phyloP scores from a whole-genome alignment of 345 rosid genomes.

The Dipteronia sinensis region DNA sequence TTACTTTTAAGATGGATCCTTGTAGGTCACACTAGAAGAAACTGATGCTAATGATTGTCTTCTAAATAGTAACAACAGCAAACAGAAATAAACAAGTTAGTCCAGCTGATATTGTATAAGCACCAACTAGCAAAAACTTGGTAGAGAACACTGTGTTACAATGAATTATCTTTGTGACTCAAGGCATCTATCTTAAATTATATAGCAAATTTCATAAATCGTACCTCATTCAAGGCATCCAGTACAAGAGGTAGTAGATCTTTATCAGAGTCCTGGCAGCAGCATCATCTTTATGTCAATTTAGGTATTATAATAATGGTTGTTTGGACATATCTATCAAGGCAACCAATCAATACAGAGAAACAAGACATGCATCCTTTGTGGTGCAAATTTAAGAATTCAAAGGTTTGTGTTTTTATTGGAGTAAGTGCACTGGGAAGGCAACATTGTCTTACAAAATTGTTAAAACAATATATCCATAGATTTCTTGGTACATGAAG shows the following conservation, averaged over 20 bases:
- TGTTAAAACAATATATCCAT: neutral
- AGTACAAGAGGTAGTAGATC: conserved; percentile 84
- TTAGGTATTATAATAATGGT: neutral
- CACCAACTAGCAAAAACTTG: neutral
- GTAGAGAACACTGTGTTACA: neutral
- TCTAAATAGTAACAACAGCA: neutral
- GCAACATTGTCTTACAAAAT: neutral
- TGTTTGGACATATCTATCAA: neutral
- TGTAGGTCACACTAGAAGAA: neutral
- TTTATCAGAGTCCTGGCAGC: conserved; percentile 74
- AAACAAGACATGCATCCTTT: neutral
- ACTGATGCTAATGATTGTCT: neutral
- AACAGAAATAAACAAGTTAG: conserved; percentile 1
- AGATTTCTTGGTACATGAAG: neutral
- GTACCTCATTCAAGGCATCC: conserved; percentile 96
- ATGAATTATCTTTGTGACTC: conserved; percentile 3
- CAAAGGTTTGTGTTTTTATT: neutral
- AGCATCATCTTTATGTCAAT: conserved; percentile 27
- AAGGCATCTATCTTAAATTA: conserved; percentile 10
- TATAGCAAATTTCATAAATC: neutral
- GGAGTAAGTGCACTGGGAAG: neutral
- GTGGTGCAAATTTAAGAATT: neutral
- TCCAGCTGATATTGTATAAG: neutral
- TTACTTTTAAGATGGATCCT: neutral
- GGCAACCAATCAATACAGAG: neutral